These are phyloP conservation scores for Gastroboletus turbinatus DNA, from an alignment of 1,284 basidiomycete species.

Conservation along the genomic window DNA sequence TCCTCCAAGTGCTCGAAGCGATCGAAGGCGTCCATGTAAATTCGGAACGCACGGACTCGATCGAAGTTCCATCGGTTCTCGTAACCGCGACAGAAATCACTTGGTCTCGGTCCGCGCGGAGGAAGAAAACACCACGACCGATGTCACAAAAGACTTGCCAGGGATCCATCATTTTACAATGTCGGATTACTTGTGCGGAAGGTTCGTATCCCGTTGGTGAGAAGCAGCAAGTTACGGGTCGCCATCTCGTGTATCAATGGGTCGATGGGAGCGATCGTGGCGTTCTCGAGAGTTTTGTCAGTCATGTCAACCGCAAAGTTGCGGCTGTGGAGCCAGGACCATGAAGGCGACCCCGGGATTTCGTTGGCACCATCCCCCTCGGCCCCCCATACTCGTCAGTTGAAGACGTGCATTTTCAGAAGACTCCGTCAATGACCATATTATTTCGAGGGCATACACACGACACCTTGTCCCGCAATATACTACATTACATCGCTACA, in stretches of 20 bases:
- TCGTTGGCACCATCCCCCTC: neutral
- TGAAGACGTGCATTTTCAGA: too few relatives aligned
- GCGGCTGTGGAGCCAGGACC: neutral
- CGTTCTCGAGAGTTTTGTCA: slow-evolving; percentile 69
- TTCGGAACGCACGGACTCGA: slow-evolving; percentile 1
- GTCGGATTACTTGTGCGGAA: slow-evolving; percentile 30
- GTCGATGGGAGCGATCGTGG: slow-evolving; percentile 56
- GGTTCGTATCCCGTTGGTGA: slow-evolving; percentile 19
- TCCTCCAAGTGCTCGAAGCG: slow-evolving; percentile 34
- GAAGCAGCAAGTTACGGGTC: slow-evolving; percentile 12
- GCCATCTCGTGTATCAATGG: slow-evolving; percentile 57
- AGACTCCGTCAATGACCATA: neutral
- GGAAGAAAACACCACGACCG: slow-evolving; percentile 37
- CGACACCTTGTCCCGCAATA: neutral
- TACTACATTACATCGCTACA: neutral
- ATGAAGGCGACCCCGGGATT: neutral
- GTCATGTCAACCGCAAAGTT: slow-evolving; percentile 48
- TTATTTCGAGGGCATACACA: neutral
- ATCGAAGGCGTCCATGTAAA: slow-evolving; percentile 37
- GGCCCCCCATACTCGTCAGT: slow-evolving; percentile 12
- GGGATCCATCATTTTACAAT: slow-evolving; percentile 19
- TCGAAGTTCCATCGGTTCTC: slow-evolving; percentile 20
- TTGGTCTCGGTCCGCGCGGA: slow-evolving; percentile 74
- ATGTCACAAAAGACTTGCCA: neutral
- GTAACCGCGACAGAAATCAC: slow-evolving; percentile 55